These are phyloP conservation scores for Pistacia integerrima DNA, from an alignment of 345 rosid species.

Conservation along the genomic window DNA sequence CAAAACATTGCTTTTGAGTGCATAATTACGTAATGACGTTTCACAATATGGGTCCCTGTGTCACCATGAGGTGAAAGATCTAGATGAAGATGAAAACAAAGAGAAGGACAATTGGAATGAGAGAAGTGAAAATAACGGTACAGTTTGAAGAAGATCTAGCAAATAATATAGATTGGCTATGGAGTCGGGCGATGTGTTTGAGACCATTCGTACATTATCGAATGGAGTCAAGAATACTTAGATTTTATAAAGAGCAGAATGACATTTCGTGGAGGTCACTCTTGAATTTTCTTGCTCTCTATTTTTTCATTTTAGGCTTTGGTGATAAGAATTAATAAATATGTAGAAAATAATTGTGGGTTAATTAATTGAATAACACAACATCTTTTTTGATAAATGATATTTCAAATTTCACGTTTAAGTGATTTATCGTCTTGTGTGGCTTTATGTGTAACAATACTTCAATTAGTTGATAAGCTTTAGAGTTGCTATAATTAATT, in stretches of 20 bases:
- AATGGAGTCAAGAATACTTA: conserved; percentile 29
- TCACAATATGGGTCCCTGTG: conserved; percentile 79
- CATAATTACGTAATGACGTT: conserved; percentile 70
- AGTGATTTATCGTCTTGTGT: no score
- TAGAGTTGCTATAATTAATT: no score
- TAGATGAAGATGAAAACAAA: not conserved
- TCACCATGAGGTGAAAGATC: conserved; percentile 40
- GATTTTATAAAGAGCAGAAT: conserved; percentile 22
- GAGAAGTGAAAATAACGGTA: conserved; percentile 17
- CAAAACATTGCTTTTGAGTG: no score
- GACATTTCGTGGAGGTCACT: conserved; percentile 26
- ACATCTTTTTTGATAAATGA: no score
- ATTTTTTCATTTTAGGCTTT: not conserved
- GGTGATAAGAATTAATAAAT: no score
- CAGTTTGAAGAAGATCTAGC: conserved; percentile 24
- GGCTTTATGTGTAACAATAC: no score
- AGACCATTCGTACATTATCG: conserved; percentile 44
- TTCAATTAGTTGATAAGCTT: no score
- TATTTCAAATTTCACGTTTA: no score
- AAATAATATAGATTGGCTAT: conserved; percentile 27
- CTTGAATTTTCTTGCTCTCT: not conserved
- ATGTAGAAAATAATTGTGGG: no score
- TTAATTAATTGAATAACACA: no score
- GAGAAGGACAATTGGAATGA: not conserved
- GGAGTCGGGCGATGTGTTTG: conserved; percentile 22